Evolutionary conservation across 768 basidiomycete species (phyloP).

Genomic region (Botryobasidium botryosum): DNA sequence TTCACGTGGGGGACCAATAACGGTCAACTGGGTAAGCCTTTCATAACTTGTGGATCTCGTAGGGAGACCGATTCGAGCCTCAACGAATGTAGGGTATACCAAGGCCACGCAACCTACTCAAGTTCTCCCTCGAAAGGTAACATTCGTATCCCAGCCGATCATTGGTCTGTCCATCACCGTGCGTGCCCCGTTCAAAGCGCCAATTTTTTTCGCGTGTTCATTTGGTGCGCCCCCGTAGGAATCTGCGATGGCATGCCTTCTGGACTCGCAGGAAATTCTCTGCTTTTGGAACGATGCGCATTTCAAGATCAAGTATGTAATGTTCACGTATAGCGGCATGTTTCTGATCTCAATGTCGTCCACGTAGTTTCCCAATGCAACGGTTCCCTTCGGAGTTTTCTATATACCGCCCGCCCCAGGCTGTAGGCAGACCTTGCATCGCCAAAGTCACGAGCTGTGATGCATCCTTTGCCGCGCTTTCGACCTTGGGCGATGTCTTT

Average conservation of each 20-base stretch:
- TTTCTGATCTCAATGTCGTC: background rate
- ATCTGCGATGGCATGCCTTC: constrained; percentile 62
- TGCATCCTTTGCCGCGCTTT: constrained; percentile 65
- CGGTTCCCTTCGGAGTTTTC: constrained; percentile 59
- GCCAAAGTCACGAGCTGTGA: constrained; percentile 67
- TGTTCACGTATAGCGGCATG: background rate
- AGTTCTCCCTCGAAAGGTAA: constrained; percentile 60
- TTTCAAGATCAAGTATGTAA: constrained; percentile 51
- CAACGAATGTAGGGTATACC: constrained; percentile 46
- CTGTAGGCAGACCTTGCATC: constrained; percentile 50
- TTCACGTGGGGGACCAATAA: constrained; percentile 90
- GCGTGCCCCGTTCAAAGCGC: constrained; percentile 19
- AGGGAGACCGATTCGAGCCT: no score
- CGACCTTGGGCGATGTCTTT: constrained; percentile 80
- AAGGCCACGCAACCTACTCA: constrained; percentile 58
- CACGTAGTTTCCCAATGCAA: constrained; percentile 53
- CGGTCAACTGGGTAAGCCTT: constrained; percentile 64
- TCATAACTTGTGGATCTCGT: background rate
- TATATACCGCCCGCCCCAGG: constrained; percentile 70
- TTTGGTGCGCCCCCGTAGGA: constrained; percentile 32
- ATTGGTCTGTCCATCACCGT: constrained; percentile 60
- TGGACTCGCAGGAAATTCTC: constrained; percentile 57
- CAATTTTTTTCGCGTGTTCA: background rate
- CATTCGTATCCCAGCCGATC: constrained; percentile 55
- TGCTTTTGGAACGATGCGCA: constrained; percentile 64